Conservation (phyloP, 768 basidiomycete species). For the Gymnopilus dilepis region DNA sequence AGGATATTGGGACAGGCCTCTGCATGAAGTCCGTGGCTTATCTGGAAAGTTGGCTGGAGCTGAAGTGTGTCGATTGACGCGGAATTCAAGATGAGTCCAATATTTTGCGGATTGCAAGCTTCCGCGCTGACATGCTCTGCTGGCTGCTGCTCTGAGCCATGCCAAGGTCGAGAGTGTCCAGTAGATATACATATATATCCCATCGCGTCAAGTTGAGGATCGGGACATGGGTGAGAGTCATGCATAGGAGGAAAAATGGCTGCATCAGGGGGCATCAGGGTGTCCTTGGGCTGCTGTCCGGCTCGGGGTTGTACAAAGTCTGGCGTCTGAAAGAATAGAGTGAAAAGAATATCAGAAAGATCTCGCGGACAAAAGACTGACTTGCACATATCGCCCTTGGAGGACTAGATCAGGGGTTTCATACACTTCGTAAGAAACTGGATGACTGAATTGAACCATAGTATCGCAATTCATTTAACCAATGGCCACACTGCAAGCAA, state of each 20-base stretch:
- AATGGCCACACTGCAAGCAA: background rate
- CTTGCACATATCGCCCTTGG: background rate
- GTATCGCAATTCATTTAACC: background rate
- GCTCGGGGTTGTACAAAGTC: background rate
- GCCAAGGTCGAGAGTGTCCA: background rate
- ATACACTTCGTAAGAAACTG: conserved; percentile 8
- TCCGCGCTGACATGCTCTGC: background rate
- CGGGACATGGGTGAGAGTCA: conserved; percentile 13
- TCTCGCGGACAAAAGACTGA: background rate
- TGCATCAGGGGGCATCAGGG: conserved; percentile 16
- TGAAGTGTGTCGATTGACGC: conserved; percentile 2
- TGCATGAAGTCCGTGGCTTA: conserved; percentile 65
- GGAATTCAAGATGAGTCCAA: conserved; percentile 11
- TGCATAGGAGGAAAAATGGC: conserved; percentile 21
- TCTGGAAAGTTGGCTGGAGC: conserved; percentile 54
- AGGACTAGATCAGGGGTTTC: background rate
- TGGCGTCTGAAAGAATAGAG: background rate
- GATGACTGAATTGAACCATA: conserved; percentile 5
- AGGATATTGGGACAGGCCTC: conserved; percentile 39
- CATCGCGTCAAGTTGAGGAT: background rate
- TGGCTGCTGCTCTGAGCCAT: background rate
- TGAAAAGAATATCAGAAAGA: background rate
- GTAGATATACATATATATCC: too few relatives aligned
- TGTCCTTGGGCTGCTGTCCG: background rate
- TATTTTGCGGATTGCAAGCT: conserved; percentile 15